Evolutionary conservation across 2,329 filamentous ascomycete species (phyloP).

Genomic region (Epichloe amarillans): DNA sequence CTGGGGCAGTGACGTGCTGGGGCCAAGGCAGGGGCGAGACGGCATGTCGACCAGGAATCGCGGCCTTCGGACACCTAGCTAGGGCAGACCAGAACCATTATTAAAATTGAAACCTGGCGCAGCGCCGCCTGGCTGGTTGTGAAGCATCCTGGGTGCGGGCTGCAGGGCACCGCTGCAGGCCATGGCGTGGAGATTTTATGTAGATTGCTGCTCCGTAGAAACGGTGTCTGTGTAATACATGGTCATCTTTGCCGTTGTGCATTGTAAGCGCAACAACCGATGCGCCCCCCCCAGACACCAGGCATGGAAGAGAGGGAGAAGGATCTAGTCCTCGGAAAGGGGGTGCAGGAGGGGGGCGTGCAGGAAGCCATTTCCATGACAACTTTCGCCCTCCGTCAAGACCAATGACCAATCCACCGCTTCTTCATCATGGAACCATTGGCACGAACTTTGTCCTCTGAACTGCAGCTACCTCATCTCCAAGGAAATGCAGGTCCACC

Average conservation of each 20-base stretch:
- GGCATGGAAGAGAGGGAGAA: conserved; percentile 19
- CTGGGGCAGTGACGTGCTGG: too few species aligned
- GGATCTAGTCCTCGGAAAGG: conserved; percentile 12
- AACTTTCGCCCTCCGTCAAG: too few species aligned
- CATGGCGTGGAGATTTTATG: neutral
- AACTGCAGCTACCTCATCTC: too few species aligned
- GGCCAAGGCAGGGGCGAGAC: too few species aligned
- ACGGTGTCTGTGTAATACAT: neutral
- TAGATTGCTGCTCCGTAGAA: neutral
- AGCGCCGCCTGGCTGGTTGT: conserved; percentile 4
- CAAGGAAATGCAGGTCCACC: too few species aligned
- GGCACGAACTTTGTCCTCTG: too few species aligned
- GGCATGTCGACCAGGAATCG: neutral
- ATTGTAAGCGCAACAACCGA: conserved; percentile 7
- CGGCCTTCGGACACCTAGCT: neutral
- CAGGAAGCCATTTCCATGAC: too few species aligned
- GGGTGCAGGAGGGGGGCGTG: conserved; percentile 8
- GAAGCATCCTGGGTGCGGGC: neutral
- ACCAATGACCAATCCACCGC: too few species aligned
- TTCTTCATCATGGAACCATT: too few species aligned
- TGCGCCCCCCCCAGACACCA: neutral
- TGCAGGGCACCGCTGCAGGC: neutral
- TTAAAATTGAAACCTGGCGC: neutral
- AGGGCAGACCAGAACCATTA: neutral
- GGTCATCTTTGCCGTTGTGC: conserved; percentile 13